A percentile compares a stretch with the other conserved stretches of the same genome.
Evolutionary conservation across 371 early-diverging fungal genomes (phyloP).

Genomic region (Apophysomyces ossiformis): DNA sequence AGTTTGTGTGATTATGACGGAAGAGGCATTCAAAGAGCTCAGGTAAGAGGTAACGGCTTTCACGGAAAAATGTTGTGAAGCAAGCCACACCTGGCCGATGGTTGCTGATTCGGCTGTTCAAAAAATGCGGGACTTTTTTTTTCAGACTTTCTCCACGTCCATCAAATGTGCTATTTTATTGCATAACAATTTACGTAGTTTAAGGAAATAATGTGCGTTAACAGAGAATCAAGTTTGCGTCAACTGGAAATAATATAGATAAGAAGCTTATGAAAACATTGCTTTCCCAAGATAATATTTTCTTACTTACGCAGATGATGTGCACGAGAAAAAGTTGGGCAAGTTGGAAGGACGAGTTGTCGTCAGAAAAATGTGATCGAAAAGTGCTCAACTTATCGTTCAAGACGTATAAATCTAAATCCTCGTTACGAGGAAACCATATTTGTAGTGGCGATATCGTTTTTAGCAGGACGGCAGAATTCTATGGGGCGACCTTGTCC

Average conservation of each 20-base stretch:
- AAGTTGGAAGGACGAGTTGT: background rate
- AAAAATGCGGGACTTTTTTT: too few species aligned
- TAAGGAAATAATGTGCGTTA: too few species aligned
- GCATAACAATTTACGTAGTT: too few species aligned
- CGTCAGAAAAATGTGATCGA: background rate
- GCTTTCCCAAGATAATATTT: background rate
- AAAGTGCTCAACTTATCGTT: background rate
- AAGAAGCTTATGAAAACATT: too few species aligned
- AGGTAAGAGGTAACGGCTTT: background rate
- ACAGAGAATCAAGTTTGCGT: too few species aligned
- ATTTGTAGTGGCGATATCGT: slow-evolving; percentile 16
- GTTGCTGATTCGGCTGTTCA: too few species aligned
- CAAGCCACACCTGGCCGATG: too few species aligned
- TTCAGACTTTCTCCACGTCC: too few species aligned
- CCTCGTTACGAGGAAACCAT: slow-evolving; percentile 13
- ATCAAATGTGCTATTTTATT: too few species aligned
- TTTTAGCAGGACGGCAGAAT: slow-evolving; percentile 6
- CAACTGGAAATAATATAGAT: too few species aligned
- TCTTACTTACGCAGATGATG: background rate
- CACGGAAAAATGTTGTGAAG: too few species aligned
- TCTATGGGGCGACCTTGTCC: slow-evolving; percentile 10
- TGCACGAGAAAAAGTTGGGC: background rate
- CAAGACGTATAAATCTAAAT: slow-evolving; percentile 9
- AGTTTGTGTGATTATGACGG: slow-evolving; percentile 10
- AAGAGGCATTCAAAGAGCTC: slow-evolving; percentile 6